These are phyloP conservation scores for Coemansia sp. DNA, from an alignment of 192 early-diverging fungal genomes.

Conservation along the genomic window DNA sequence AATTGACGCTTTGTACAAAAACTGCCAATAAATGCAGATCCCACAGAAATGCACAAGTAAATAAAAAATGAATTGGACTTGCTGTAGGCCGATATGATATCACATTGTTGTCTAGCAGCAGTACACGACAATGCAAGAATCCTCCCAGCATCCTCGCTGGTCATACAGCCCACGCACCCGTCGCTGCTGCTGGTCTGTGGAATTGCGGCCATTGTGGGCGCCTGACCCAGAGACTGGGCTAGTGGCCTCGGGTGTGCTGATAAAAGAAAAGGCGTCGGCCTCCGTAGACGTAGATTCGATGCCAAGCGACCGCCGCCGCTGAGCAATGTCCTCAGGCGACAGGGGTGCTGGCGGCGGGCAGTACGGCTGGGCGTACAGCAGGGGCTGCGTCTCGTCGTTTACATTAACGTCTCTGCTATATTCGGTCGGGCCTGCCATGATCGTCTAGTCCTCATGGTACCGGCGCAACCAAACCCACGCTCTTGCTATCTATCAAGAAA, in stretches of 20 bases:
- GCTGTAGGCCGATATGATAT: too few relatives aligned
- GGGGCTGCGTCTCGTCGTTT: slow-evolving; percentile 14
- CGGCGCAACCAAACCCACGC: neutral
- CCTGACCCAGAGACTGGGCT: neutral
- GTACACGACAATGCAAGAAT: neutral
- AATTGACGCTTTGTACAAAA: neutral
- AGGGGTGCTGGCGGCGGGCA: slow-evolving; percentile 44
- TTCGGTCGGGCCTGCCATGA: neutral
- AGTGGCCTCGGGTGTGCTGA: neutral
- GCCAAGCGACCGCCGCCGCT: slow-evolving; percentile 43
- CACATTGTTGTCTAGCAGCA: slow-evolving; percentile 1
- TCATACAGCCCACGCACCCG: neutral
- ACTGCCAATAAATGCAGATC: neutral
- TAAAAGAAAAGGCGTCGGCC: neutral
- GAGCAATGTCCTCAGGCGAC: slow-evolving; percentile 44
- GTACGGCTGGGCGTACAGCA: slow-evolving; percentile 20
- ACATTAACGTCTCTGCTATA: neutral
- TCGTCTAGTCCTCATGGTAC: neutral
- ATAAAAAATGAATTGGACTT: neutral
- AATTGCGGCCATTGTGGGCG: neutral
- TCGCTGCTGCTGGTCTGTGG: neutral
- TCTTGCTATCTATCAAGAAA: neutral
- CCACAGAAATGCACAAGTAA: too few relatives aligned
- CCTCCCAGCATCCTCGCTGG: neutral
- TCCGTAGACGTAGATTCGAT: slow-evolving; percentile 20